Evolutionary conservation across 257 asterid genomes (phyloP).

Genomic region (Marsdenia floribunda): DNA sequence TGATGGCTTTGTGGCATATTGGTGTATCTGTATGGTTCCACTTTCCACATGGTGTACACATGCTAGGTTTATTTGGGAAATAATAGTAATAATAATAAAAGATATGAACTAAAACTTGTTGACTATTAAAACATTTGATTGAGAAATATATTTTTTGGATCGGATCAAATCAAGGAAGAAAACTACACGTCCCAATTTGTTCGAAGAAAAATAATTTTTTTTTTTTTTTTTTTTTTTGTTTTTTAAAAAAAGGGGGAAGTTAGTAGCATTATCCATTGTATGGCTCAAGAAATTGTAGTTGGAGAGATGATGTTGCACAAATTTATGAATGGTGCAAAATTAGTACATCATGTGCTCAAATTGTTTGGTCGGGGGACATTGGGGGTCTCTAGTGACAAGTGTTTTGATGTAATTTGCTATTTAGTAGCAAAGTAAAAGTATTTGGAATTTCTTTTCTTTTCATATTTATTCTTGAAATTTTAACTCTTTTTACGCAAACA

Average conservation of each 20-base stretch:
- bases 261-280: constrained; percentile 11
- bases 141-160: neutral
- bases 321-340: constrained; percentile 24
- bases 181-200: constrained; percentile 3
- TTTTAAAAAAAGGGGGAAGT: too few relatives aligned
- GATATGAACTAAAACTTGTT: constrained; percentile 9
- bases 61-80: constrained; percentile 22
- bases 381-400: constrained; percentile 19
- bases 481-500: too few relatives aligned
- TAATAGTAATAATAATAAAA: neutral
- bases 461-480: neutral
- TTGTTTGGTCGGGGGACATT: constrained; percentile 28
- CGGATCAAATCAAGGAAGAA: constrained; percentile 1
- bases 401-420: neutral
- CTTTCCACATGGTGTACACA: constrained; percentile 53
- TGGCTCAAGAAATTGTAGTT: constrained; percentile 16
- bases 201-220: neutral
- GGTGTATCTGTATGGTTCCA: constrained; percentile 18
- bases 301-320: constrained; percentile 19
- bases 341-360: constrained; percentile 27
- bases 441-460: neutral
- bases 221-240: too few relatives aligned
- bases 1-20: constrained; percentile 32
- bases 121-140: neutral
- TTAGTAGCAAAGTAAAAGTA: neutral